phyloP scores from a whole-genome alignment of 345 rosid genomes.

The Sonneratia caseolaris region DNA sequence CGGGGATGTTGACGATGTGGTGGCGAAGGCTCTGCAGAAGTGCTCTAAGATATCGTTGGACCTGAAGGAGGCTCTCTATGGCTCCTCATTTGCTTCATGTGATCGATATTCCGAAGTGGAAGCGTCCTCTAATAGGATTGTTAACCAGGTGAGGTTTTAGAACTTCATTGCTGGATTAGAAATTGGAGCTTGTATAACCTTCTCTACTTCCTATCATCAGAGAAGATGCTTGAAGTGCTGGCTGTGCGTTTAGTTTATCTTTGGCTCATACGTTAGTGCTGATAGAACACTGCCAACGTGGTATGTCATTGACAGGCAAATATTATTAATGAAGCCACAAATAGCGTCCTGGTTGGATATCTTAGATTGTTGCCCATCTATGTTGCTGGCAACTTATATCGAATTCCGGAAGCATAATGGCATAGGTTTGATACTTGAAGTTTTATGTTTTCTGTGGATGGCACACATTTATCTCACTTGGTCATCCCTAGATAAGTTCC shows the following conservation, averaged over 20 bases:
- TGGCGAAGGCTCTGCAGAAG: constrained; percentile 77
- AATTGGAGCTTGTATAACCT: neutral
- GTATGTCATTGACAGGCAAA: neutral
- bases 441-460: neutral
- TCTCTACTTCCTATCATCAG: neutral
- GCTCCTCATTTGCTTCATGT: constrained; percentile 50
- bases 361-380: neutral
- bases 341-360: no score
- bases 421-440: neutral
- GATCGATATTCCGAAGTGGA: constrained; percentile 82
- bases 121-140: constrained; percentile 67
- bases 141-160: constrained; percentile 51
- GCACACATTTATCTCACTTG: neutral
- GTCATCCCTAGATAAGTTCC: neutral
- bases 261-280: neutral
- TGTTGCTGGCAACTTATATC: neutral
- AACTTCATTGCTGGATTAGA: neutral
- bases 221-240: neutral
- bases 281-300: neutral
- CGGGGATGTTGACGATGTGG: constrained; percentile 46
- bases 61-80: constrained; percentile 67
- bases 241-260: neutral
- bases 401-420: neutral
- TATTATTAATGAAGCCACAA: neutral
- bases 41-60: constrained; percentile 77